These are phyloP conservation scores for Multifurca ochricompacta DNA, from an alignment of 768 basidiomycete species.

Conservation along the genomic window DNA sequence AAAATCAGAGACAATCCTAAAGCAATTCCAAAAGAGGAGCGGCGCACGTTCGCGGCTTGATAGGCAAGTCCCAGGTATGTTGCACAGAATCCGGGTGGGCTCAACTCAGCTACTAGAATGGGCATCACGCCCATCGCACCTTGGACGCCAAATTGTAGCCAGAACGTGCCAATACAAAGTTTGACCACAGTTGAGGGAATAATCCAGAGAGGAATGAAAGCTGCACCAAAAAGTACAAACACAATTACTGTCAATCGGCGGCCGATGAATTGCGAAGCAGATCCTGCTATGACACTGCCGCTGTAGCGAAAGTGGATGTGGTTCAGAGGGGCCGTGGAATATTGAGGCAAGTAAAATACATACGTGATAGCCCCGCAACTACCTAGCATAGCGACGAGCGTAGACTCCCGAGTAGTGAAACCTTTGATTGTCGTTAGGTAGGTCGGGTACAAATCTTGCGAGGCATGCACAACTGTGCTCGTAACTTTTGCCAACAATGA, in stretches of 20 bases:
- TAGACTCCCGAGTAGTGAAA: slow-evolving; percentile 27
- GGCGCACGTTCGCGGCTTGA: slow-evolving; percentile 33
- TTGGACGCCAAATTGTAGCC: slow-evolving; percentile 39
- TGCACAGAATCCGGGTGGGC: slow-evolving; percentile 41
- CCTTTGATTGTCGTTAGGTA: slow-evolving; percentile 30
- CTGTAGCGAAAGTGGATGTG: slow-evolving; percentile 1
- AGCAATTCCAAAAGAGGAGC: neutral
- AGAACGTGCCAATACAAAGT: slow-evolving; percentile 40
- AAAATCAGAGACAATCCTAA: neutral
- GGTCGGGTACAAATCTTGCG: slow-evolving; percentile 35
- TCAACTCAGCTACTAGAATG: slow-evolving; percentile 37
- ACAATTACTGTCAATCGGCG: slow-evolving; percentile 37
- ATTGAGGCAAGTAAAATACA: neutral
- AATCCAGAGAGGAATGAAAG: slow-evolving; percentile 36
- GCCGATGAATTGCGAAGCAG: slow-evolving; percentile 35
- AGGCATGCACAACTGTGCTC: slow-evolving; percentile 44
- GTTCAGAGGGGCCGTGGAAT: neutral
- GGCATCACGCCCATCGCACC: slow-evolving; percentile 29
- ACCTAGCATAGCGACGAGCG: slow-evolving; percentile 38
- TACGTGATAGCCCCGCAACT: slow-evolving; percentile 27
- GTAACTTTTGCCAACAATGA: slow-evolving; percentile 26
- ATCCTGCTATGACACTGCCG: slow-evolving; percentile 34
- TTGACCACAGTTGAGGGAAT: slow-evolving; percentile 33
- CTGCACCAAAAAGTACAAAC: slow-evolving; percentile 28
- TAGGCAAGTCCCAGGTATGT: slow-evolving; percentile 37